Base-by-base conservation (phyloP, 2,329 filamentous ascomycete species). In the Westerdykella sp. region DNA sequence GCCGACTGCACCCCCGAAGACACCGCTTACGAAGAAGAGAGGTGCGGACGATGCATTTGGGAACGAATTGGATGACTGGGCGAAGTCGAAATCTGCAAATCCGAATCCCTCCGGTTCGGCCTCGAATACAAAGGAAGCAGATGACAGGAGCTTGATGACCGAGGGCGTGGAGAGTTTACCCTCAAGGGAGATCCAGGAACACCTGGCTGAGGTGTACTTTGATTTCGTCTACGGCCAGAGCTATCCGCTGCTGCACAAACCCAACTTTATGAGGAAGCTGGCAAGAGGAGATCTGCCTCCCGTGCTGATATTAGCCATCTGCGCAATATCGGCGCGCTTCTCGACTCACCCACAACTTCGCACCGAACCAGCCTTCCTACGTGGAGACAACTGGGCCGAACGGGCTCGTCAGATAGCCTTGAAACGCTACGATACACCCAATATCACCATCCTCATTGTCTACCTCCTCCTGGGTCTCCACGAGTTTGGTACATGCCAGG, bases 401-500 rank as follows among this genome's bases (percentile, higher is more conserved):
- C 81, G 83, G 22, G 91, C 91, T n/a, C 79, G 90, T 39, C 84
- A 88, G 31, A 96, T 97, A 48, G 84, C 93, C 16, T 79, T 87
- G 34, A 85, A 83, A 59, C 80, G 89, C 54, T 96, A 95, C 57
- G 93, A 97, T 60, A 87, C 88, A 70, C 91, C 93, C 1, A 97
- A 95, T 62, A 93, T 97, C 50, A 97, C 91, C 2, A 95, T 96
- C 34, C 69, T 98, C 37, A 96, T 90, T 5, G 93, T 91, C 37
- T 84, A 95, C 47, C 68, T 97, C 7, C 79, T 97, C 14, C 76
- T 97, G 13, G 90, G 89, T 3, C 74, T 98, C 31, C 91, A 98
- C 63, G 91, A 96, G 59, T 97, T 97, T 57, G 93, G 93, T 43
- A 97, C 91, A 11, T 97, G 93, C 61, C 91, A 97, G 63, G 93